phyloP scores from a whole-genome alignment of 2,329 filamentous ascomycete species.

The Aspergillus transmontanensis region DNA sequence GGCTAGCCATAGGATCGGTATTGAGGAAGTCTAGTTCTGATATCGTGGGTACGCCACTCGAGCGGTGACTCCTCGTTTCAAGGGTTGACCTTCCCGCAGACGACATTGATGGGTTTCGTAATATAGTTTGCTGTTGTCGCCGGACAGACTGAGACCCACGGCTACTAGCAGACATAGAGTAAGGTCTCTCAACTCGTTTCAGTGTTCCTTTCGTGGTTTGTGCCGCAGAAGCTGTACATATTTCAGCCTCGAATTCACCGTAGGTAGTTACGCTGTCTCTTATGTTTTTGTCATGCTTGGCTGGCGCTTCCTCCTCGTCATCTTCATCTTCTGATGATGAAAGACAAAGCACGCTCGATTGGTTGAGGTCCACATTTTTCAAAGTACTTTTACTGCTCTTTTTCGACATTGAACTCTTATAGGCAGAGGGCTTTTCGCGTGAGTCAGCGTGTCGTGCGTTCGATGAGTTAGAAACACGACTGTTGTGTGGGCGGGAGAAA shows the following conservation, averaged over 20 bases:
- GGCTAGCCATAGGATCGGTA: conserved; percentile 26
- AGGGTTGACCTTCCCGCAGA: conserved; percentile 32
- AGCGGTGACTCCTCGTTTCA: conserved; percentile 26
- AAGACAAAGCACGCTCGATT: conserved; percentile 50
- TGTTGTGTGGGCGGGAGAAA: conserved; percentile 14
- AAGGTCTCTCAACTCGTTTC: conserved; percentile 31
- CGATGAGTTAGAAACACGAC: conserved; percentile 19
- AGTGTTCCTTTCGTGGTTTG: conserved; percentile 34
- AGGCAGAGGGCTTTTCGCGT: conserved; percentile 17
- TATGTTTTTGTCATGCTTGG: conserved; percentile 21
- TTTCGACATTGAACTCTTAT: conserved; percentile 32
- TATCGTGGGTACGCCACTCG: conserved; percentile 37
- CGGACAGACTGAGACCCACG: conserved; percentile 27
- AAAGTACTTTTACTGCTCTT: conserved; percentile 43
- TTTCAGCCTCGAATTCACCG: conserved; percentile 45
- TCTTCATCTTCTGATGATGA: conserved; percentile 53
- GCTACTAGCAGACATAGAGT: conserved; percentile 29
- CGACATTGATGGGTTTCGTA: conserved; percentile 29
- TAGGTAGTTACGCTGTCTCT: conserved; percentile 45
- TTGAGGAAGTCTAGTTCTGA: conserved; percentile 35
- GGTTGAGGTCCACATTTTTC: conserved; percentile 44
- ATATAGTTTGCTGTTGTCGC: conserved; percentile 17
- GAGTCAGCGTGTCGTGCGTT: conserved; percentile 22
- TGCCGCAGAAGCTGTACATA: conserved; percentile 45
- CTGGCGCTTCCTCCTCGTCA: conserved; percentile 32